Evolutionary conservation across 768 basidiomycete species (phyloP).

Genomic region (Leccinum broughii): DNA sequence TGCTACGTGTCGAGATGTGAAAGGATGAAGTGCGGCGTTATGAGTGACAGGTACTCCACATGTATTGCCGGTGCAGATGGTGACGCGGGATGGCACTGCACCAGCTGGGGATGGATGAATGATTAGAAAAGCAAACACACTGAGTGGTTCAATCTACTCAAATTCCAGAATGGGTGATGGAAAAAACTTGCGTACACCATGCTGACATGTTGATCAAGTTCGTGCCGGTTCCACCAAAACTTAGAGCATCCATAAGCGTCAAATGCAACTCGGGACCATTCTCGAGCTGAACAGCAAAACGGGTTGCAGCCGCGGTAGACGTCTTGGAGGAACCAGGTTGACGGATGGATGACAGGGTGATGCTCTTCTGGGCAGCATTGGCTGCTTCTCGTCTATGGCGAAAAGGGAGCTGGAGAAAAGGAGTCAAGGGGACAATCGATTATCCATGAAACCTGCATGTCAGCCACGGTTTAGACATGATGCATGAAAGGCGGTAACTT

Average conservation of each 20-base stretch:
- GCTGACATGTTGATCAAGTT: constrained; percentile 11
- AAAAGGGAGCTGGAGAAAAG: neutral
- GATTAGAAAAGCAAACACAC: neutral
- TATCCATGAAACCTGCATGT: constrained; percentile 7
- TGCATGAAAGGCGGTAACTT: neutral
- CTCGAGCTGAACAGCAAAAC: neutral
- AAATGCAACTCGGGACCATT: neutral
- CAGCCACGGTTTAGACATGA: neutral
- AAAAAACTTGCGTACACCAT: constrained; percentile 24
- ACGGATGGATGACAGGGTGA: neutral
- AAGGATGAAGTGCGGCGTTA: too few species aligned
- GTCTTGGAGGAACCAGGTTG: neutral
- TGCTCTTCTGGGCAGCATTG: neutral
- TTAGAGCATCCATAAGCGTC: too few species aligned
- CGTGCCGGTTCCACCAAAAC: neutral
- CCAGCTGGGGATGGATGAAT: neutral
- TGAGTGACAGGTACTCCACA: neutral
- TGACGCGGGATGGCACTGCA: constrained; percentile 18
- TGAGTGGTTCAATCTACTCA: neutral
- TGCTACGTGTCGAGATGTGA: too few species aligned
- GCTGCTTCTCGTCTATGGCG: neutral
- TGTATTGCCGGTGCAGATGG: constrained; percentile 15
- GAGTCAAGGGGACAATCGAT: neutral
- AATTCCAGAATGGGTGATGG: constrained; percentile 24
- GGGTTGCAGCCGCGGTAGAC: neutral